Conservation (phyloP, 495 filamentous ascomycete species). For the Aspergillus ostianus region DNA sequence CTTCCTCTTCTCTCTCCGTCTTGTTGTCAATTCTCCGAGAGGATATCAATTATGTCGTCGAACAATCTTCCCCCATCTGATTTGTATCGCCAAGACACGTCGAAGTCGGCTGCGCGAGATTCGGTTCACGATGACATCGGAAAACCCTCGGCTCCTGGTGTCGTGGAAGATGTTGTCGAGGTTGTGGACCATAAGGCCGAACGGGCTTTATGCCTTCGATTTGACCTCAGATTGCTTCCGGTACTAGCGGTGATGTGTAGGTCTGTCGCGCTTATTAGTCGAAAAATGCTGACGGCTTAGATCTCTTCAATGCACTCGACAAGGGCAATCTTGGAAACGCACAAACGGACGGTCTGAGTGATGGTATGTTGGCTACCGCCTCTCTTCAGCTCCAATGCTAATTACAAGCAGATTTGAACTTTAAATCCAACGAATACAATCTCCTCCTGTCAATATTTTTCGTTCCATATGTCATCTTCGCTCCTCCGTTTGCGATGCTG, state of each 20-base stretch:
- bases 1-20: background rate
- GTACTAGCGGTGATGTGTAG: slow-evolving; percentile 64
- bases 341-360: slow-evolving; percentile 58
- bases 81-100: slow-evolving; percentile 16
- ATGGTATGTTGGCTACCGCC: slow-evolving; percentile 28
- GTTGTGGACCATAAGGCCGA: slow-evolving; percentile 53
- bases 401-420: slow-evolving; percentile 43
- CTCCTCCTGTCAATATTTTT: slow-evolving; percentile 72
- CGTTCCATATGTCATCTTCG: slow-evolving; percentile 72
- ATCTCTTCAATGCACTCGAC: slow-evolving; percentile 64
- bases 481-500: slow-evolving; percentile 63
- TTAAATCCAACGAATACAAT: slow-evolving; percentile 67
- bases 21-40: background rate
- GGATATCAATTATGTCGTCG: slow-evolving; percentile 18
- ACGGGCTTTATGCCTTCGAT: slow-evolving; percentile 60
- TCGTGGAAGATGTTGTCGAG: slow-evolving; percentile 36
- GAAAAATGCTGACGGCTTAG: slow-evolving; percentile 14
- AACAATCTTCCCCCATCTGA: slow-evolving; percentile 8
- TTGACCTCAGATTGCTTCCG: slow-evolving; percentile 61
- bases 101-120: slow-evolving; percentile 19
- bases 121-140: slow-evolving; percentile 28
- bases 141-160: slow-evolving; percentile 29
- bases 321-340: slow-evolving; percentile 71
- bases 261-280: slow-evolving; percentile 11
- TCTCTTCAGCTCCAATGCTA: background rate